These are phyloP conservation scores for Athelia psychrophila DNA, from an alignment of 1,284 basidiomycete genomes.

Conservation along the genomic window DNA sequence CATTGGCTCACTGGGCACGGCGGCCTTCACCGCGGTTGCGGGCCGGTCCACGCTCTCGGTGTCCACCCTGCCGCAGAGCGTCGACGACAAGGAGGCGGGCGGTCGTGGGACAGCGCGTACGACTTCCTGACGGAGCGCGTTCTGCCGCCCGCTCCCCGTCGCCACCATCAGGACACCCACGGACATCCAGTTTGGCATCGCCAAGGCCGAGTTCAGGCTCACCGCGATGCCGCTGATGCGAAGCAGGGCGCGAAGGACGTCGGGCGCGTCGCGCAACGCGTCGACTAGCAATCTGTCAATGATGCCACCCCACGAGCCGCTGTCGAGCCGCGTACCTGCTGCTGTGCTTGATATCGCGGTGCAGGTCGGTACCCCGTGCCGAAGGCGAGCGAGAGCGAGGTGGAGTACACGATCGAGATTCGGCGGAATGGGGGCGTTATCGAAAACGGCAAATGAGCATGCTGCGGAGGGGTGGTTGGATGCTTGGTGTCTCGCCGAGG, in stretches of 20 bases:
- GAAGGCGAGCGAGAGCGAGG: constrained; percentile 58
- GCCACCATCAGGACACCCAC: constrained; percentile 68
- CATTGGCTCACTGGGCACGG: no score
- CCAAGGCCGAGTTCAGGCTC: constrained; percentile 66
- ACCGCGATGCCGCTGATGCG: constrained; percentile 51
- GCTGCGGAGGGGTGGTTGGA: neutral
- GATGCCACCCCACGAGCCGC: constrained; percentile 7
- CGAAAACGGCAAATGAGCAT: constrained; percentile 20
- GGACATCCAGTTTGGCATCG: constrained; percentile 77
- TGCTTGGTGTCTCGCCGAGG: constrained; percentile 2
- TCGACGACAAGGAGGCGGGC: no score
- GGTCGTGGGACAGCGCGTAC: constrained; percentile 43
- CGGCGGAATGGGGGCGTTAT: constrained; percentile 62
- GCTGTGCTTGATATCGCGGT: constrained; percentile 42
- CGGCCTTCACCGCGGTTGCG: no score
- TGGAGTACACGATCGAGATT: constrained; percentile 69
- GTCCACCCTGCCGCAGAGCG: constrained; percentile 1
- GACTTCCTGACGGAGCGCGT: constrained; percentile 80
- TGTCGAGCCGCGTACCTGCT: constrained; percentile 10
- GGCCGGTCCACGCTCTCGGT: neutral
- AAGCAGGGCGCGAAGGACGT: neutral
- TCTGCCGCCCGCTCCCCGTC: constrained; percentile 79
- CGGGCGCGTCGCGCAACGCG: neutral
- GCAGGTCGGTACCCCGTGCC: constrained; percentile 68
- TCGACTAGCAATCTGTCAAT: constrained; percentile 20